Percentiles rank a stretch among this genome's conserved stretches.
Conservation (phyloP, 2,329 filamentous ascomycete genomes). For the Aureobasidium sp. region DNA sequence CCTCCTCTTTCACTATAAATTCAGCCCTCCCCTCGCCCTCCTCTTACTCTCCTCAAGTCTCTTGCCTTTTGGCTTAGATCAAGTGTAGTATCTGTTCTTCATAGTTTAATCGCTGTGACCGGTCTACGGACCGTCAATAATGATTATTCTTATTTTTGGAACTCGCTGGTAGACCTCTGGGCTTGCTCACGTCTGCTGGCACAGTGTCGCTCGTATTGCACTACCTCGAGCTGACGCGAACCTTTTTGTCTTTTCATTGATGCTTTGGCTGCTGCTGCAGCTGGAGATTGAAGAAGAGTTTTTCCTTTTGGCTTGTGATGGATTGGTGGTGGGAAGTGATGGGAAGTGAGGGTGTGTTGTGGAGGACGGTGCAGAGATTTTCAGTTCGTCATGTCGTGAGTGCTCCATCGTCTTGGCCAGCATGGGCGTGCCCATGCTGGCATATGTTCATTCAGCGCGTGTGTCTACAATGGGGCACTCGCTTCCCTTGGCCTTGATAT, state of each 20-base stretch:
- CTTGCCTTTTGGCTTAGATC: slow-evolving; percentile 12
- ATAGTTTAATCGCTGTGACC: slow-evolving; percentile 91
- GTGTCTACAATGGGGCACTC: neutral
- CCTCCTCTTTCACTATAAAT: neutral
- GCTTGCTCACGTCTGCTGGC: slow-evolving; percentile 58
- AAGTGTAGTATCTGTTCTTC: slow-evolving; percentile 54
- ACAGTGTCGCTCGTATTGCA: slow-evolving; percentile 71
- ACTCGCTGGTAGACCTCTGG: slow-evolving; percentile 49
- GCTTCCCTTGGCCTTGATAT: neutral
- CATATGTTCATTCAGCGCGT: neutral
- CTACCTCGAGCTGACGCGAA: slow-evolving; percentile 64
- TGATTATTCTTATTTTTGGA: slow-evolving; percentile 80
- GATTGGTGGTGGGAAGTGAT: neutral
- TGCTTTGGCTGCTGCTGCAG: slow-evolving; percentile 12
- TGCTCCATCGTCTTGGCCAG: too few relatives aligned
- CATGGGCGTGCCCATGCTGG: too few relatives aligned
- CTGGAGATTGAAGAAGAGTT: slow-evolving; percentile 22
- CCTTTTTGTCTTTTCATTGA: slow-evolving; percentile 28
- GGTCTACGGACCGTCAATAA: slow-evolving; percentile 57
- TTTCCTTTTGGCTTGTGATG: neutral
- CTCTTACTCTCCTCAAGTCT: neutral
- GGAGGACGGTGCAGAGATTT: neutral
- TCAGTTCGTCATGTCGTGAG: too few relatives aligned
- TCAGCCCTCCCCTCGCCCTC: neutral
- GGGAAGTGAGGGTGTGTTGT: neutral